Conservation (phyloP, 2,329 filamentous ascomycete species). For the Neonectria punicea region DNA sequence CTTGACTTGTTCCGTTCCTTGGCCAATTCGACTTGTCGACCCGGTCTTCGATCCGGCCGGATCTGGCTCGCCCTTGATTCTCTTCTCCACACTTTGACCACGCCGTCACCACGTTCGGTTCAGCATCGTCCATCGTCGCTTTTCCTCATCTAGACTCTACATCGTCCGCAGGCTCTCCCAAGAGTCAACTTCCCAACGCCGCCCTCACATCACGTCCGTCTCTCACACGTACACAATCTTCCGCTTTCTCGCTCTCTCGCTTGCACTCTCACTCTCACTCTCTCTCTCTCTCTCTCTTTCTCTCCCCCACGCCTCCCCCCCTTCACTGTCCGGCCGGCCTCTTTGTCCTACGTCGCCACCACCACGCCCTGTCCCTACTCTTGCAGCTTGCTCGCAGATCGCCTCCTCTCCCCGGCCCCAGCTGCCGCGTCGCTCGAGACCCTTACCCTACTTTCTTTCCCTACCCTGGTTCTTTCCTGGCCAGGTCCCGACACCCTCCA, state of each 20-base stretch:
- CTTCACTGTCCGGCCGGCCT: not conserved
- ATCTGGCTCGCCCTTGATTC: conserved; percentile 35
- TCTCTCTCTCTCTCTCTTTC: conserved; percentile 10
- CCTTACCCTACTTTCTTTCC: conserved; percentile 32
- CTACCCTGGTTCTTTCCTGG: conserved; percentile 38
- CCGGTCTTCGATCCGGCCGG: conserved; percentile 34
- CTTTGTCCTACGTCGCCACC: conserved; percentile 13
- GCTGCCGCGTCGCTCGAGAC: conserved; percentile 36
- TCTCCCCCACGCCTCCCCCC: not conserved
- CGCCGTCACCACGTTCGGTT: conserved; percentile 23
- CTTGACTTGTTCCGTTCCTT: conserved; percentile 31
- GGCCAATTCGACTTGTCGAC: conserved; percentile 32
- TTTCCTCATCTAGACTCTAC: conserved; percentile 16
- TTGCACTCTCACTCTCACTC: not conserved
- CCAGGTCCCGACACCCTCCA: conserved; percentile 37
- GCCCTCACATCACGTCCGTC: conserved; percentile 6
- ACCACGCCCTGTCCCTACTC: conserved; percentile 30
- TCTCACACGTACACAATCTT: not conserved
- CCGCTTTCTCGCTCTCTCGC: conserved; percentile 6
- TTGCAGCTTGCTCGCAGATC: conserved; percentile 42
- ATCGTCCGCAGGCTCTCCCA: conserved; percentile 5
- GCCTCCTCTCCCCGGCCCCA: conserved; percentile 36
- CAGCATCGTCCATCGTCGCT: conserved; percentile 18
- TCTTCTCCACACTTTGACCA: conserved; percentile 31
- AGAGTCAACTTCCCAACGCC: conserved; percentile 10